Percentiles rank a stretch among this genome's conserved stretches.
Evolutionary conservation across 1,284 basidiomycete genomes (phyloP).

Genomic region (Ceratorhiza oryzae-sativae): DNA sequence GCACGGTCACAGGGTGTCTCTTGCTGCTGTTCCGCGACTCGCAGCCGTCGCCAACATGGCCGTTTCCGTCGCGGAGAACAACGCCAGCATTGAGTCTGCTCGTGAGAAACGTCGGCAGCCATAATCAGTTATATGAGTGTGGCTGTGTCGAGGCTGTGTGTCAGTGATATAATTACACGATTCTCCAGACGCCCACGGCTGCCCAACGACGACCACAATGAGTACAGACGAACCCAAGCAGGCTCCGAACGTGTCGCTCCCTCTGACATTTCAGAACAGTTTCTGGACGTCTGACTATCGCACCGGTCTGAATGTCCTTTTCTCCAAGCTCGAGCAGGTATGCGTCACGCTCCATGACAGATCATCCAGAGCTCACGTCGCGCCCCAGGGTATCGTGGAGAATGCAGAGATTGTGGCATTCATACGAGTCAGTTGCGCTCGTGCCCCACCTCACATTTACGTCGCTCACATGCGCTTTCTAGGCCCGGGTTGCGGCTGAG

Average conservation of each 20-base stretch:
- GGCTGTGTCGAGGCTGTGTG: slow-evolving; percentile 35
- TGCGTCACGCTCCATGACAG: slow-evolving; percentile 37
- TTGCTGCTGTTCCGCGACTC: background rate
- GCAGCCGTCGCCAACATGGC: background rate
- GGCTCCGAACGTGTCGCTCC: slow-evolving; percentile 80
- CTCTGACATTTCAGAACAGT: slow-evolving; percentile 84
- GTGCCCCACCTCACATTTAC: slow-evolving; percentile 18
- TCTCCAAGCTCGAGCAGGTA: slow-evolving; percentile 79
- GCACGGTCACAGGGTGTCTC: background rate
- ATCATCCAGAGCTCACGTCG: slow-evolving; percentile 44
- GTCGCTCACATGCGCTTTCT: background rate
- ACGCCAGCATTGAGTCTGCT: background rate
- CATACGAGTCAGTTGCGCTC: slow-evolving; percentile 68
- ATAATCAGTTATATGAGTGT: slow-evolving; percentile 19
- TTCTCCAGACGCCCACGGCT: slow-evolving; percentile 11
- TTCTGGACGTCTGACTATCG: slow-evolving; percentile 93
- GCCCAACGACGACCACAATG: slow-evolving; percentile 22
- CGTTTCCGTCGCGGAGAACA: background rate
- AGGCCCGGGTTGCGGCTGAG: slow-evolving; percentile 74
- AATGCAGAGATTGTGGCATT: slow-evolving; percentile 83
- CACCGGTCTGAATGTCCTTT: slow-evolving; percentile 78
- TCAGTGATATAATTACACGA: slow-evolving; percentile 11
- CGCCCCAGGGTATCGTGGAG: slow-evolving; percentile 70
- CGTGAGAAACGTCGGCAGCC: background rate
- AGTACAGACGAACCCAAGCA: slow-evolving; percentile 54